Percentiles rank a stretch among this genome's conserved stretches.
Evolutionary conservation across 169 alveolate genomes (phyloP).

Genomic region (Babesia caballi): DNA sequence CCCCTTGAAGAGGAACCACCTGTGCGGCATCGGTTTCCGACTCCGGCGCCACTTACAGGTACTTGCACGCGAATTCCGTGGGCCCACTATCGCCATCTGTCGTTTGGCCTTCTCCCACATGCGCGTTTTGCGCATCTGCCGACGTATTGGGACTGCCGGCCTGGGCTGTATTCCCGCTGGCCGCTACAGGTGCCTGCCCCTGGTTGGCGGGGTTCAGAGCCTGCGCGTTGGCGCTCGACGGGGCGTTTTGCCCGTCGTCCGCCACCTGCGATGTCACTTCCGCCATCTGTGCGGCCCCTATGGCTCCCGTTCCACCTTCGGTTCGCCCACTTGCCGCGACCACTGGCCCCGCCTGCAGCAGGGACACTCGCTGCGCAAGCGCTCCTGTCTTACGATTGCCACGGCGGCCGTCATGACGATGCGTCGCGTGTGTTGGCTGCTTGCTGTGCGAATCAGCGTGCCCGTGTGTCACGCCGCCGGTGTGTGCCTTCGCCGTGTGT

Average conservation of each 20-base stretch:
- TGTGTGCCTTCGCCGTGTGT: neutral
- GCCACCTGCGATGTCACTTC: too few species aligned
- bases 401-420: neutral
- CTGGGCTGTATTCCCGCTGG: neutral
- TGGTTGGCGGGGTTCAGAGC: too few species aligned
- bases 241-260: too few species aligned
- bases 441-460: too few species aligned
- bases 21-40: neutral
- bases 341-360: neutral
- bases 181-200: neutral
- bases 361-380: neutral
- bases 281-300: too few species aligned
- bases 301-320: too few species aligned
- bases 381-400: neutral
- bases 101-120: neutral
- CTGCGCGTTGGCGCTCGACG: too few species aligned
- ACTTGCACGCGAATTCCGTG: conserved; percentile 6
- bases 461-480: neutral
- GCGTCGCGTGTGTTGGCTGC: neutral
- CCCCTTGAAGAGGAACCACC: conserved; percentile 22
- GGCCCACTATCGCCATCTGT: neutral
- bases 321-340: too few species aligned
- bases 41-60: conserved; percentile 12
- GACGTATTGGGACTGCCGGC: neutral
- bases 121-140: neutral